Evolutionary conservation across 345 rosid genomes (phyloP), one percentile per base, ranked within the genome.

Genomic region (Raphanus raphanistrum): DNA sequence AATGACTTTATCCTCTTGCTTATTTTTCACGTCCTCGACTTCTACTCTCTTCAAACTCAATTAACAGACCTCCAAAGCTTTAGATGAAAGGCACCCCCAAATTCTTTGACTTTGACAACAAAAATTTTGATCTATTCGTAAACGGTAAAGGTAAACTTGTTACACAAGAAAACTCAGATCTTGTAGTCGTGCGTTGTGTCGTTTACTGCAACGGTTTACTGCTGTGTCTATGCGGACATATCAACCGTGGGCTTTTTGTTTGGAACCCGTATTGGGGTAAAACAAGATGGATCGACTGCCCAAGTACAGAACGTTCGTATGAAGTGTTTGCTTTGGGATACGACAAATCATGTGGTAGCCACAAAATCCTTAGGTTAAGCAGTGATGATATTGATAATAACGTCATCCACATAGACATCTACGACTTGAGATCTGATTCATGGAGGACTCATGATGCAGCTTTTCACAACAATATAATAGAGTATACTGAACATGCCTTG

Each of bases 21-120:
- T 50, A 36, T 35, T 35, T 2, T 2, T n/a, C 17, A 32, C 29
- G 27, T 62, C 52, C 45, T 28, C 28, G 28, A 45, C 75, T 13
- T 79, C 78, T 21, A 38, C 71, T 68, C 74, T 73, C 70, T 54
- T 62, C 74, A 79, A 73, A 79, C 78, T 79, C 74, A 29, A 79
- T 68, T 8, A 58, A 28, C 78, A 27, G 13, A 61, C 60, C 0
- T 79, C 62, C 41, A 68, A 73, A 73, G 2, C 67, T 8, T 28
- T 68, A 2, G 16, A 68, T 36, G 41, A 36, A 36, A 36, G 2
- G 41, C n/a, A n/a, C n/a, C n/a, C n/a, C n/a, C 38, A 33, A 33
- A 33, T 33, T 33, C 43, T 36, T 8, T 9, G 43, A 36, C 12
- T 36, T 36, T 36, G 11, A 36, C 43, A 36, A 41, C 48, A 41